Conservation (phyloP, 2,329 filamentous ascomycete genomes). For the Fusarium staphyleae region DNA sequence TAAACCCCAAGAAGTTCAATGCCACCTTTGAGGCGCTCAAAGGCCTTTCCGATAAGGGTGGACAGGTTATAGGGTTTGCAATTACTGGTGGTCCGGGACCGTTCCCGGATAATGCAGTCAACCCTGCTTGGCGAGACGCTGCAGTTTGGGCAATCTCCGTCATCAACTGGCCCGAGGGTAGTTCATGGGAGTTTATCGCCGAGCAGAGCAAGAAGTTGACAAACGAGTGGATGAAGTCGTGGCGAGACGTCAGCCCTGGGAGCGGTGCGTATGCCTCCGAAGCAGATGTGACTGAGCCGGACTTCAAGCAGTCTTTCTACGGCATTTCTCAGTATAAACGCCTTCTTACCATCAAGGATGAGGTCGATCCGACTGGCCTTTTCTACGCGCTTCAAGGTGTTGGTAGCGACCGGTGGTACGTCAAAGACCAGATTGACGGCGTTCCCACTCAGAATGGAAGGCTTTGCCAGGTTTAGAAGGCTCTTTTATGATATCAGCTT, state of each 20-base stretch:
- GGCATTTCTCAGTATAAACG: slow-evolving; percentile 30
- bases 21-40: slow-evolving; percentile 48
- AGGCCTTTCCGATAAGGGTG: slow-evolving; percentile 50
- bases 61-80: slow-evolving; percentile 51
- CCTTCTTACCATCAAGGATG: slow-evolving; percentile 29
- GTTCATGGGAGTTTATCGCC: slow-evolving; percentile 17
- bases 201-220: slow-evolving; percentile 30
- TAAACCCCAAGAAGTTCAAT: slow-evolving; percentile 40
- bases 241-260: slow-evolving; percentile 32
- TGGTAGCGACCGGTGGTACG: slow-evolving; percentile 34
- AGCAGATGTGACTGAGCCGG: slow-evolving; percentile 31
- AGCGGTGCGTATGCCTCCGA: slow-evolving; percentile 35
- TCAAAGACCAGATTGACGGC: slow-evolving; percentile 28
- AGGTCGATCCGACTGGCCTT: slow-evolving; percentile 27
- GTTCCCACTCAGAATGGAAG: slow-evolving; percentile 37
- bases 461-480: slow-evolving; percentile 19
- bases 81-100: slow-evolving; percentile 45
- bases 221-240: slow-evolving; percentile 39
- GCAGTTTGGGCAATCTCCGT: slow-evolving; percentile 49
- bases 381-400: slow-evolving; percentile 34
- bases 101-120: slow-evolving; percentile 52
- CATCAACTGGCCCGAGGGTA: slow-evolving; percentile 41
- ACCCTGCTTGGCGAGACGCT: slow-evolving; percentile 57
- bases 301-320: slow-evolving; percentile 36
- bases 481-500: too few relatives aligned